Evolutionary conservation across 805 yeast genomes (phyloP).

Genomic region (Candida incommunis): DNA sequence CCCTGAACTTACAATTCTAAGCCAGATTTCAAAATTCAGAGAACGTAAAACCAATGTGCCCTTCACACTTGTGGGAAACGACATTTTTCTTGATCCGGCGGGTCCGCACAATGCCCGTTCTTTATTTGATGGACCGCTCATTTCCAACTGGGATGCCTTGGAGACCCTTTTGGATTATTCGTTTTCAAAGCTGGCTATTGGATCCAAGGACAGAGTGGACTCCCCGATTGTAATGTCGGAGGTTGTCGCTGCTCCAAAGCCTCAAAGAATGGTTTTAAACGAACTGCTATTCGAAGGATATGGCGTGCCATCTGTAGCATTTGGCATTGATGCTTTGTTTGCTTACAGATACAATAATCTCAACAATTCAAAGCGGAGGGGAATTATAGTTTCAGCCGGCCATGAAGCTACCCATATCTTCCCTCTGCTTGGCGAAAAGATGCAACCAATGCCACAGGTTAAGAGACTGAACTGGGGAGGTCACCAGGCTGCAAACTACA

Average conservation of each 20-base stretch:
- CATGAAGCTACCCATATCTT: slow-evolving; percentile 70
- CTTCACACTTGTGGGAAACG: slow-evolving; percentile 71
- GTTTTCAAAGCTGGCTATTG: slow-evolving; percentile 64
- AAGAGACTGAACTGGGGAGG: slow-evolving; percentile 93
- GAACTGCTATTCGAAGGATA: slow-evolving; percentile 81
- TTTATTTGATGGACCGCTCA: slow-evolving; percentile 76
- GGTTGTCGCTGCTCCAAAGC: slow-evolving; percentile 51
- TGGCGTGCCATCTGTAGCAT: slow-evolving; percentile 53
- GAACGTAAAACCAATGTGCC: slow-evolving; percentile 49
- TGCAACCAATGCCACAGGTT: slow-evolving; percentile 54
- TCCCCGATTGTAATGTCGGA: slow-evolving; percentile 79
- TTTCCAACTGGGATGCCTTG: slow-evolving; percentile 86
- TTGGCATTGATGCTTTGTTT: slow-evolving; percentile 75
- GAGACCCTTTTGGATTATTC: slow-evolving; percentile 77
- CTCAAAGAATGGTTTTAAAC: slow-evolving; percentile 61
- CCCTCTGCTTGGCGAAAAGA: slow-evolving; percentile 61
- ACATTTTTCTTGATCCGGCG: slow-evolving; percentile 55
- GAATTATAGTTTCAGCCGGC: slow-evolving; percentile 74
- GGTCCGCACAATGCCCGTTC: slow-evolving; percentile 54
- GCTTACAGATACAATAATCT: slow-evolving; percentile 56
- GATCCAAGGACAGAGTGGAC: slow-evolving; percentile 36
- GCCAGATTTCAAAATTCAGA: slow-evolving; percentile 55
- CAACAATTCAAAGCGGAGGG: slow-evolving; percentile 24
- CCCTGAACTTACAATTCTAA: slow-evolving; percentile 54
- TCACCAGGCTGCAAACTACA: slow-evolving; percentile 46